Base-by-base conservation (phyloP, 352 stramenopile genomes). In the Phytophthora pini region DNA sequence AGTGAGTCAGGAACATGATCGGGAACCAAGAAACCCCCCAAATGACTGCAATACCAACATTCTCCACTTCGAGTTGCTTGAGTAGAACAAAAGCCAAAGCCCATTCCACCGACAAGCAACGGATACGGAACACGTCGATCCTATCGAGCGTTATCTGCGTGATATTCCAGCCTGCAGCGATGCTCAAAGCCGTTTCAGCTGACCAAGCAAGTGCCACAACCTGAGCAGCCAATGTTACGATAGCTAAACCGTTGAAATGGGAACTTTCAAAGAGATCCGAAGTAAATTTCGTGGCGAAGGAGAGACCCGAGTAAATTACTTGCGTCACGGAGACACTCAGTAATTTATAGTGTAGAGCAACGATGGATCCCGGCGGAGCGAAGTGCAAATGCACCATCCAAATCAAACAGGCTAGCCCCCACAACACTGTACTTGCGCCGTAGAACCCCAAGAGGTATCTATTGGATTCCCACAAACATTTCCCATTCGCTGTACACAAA, bases 151-250 rank as follows among this genome's bases (percentile, higher is more conserved):
- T 50, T 7, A 50, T 10, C 11, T 79, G 80, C 1, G 80, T 91
- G 51, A 89, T 87, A 45, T 85, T 66, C 82, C 82, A 91, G 20
- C 82, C 82, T 27, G 84, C 86, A 38, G 80, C 76, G 17, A 88
- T 66, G 32, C 79, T 62, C 12, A 89, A 57, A 26, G 80, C 34
- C 34, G 82, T 56, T n/a, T 87, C 78, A 7, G 57, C 74, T 3
- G 79, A 67, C 22, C 77, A 53, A 0, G 67, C 65, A 4, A 89
- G 53, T 5, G 77, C 68, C 9, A 72, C 65, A 20, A 86, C 27
- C 36, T 84, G 70, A 15, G 77, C 63, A 15, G 85, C 29, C 26
- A 82, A 74, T 15, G 73, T 51, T 11, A 57, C 27, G 43, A 87
- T 79, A 9, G 68, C 40, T 1, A 88, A 20, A 27, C 79, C 41